These are phyloP conservation scores for Exserohilum turcica DNA, from an alignment of 2,329 filamentous ascomycete genomes.

Conservation along the genomic window DNA sequence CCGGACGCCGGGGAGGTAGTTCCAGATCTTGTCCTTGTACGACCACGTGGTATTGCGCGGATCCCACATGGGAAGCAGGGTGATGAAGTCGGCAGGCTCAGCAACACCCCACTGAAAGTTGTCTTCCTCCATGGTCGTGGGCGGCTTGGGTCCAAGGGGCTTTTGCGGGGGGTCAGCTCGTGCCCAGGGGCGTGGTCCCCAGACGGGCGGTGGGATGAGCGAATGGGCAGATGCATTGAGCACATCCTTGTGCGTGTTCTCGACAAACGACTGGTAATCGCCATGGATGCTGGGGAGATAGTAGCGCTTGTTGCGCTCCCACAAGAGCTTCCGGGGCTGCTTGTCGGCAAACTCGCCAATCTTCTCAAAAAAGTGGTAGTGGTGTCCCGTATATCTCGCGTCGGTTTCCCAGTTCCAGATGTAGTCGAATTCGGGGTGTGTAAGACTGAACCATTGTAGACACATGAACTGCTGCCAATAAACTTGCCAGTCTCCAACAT, in stretches of 20 bases:
- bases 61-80: slow-evolving; percentile 90
- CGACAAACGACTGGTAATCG: slow-evolving; percentile 53
- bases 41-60: slow-evolving; percentile 84
- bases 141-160: slow-evolving; percentile 76
- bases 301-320: slow-evolving; percentile 63
- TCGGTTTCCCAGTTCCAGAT: slow-evolving; percentile 89
- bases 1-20: slow-evolving; percentile 60
- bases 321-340: slow-evolving; percentile 63
- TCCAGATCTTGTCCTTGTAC: slow-evolving; percentile 57
- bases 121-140: slow-evolving; percentile 75
- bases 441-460: slow-evolving; percentile 75
- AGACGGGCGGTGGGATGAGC: slow-evolving; percentile 66
- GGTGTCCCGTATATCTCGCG: slow-evolving; percentile 76
- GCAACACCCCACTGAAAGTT: slow-evolving; percentile 84
- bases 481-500: slow-evolving; percentile 56
- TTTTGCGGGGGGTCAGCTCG: slow-evolving; percentile 64
- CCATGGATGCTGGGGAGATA: slow-evolving; percentile 61
- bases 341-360: slow-evolving; percentile 60
- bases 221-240: slow-evolving; percentile 46
- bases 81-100: slow-evolving; percentile 90
- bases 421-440: slow-evolving; percentile 78
- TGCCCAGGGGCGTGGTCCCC: slow-evolving; percentile 78
- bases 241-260: slow-evolving; percentile 51
- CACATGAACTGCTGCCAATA: slow-evolving; percentile 70
- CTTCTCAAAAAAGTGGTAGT: slow-evolving; percentile 77